Base-by-base conservation (phyloP, 2,329 filamentous ascomycete genomes). In the Paraphoma chrysanthemicola region DNA sequence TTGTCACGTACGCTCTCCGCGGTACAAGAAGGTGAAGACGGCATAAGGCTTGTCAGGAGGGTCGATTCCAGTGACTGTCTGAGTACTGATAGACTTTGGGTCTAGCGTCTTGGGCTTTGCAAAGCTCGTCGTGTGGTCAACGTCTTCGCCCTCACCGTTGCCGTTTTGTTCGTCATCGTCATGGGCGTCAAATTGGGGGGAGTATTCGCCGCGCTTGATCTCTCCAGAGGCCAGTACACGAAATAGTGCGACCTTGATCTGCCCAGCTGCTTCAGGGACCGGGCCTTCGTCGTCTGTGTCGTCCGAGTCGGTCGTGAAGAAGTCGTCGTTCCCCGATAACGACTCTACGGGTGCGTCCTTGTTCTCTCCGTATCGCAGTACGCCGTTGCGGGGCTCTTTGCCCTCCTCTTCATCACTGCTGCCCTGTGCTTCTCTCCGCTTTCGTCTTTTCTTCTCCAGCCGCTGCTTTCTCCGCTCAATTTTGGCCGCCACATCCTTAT, bases 21-120 rank as follows among this genome's bases (percentile, higher is more conserved):
- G 88, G 76, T 99, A 99, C 79, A 98, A 92, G 77, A 99, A 99
- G 29, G 96, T 98, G 77, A 99, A 99, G 8, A 91, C 90, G 4
- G 95, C 95, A 79, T 97, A 99, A 3, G 96, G 95, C 78, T 94
- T 95, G 61, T 98, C 94, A 17, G 93, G 93, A 0, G 93, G 92
- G 76, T 99, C 95, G 60, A 98, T 96, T 16, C 94, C 95, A 8
- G 95, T 98, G n/a, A 99, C 95, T 0, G 95, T 99, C 79, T 99
- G 95, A 2, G 95, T 99, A 73, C 93, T 98, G 73, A 99, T 99
- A 2, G 92, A 93, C 80, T 97, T 97, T 0, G 94, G 94, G 79
- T 98, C 96, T 51, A 97, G 83, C 1, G 92, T 90, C 83, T 97
- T 98, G 12, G 93, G 94, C 79, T 97, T 96, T 9, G 94, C 94